Evolutionary conservation across 192 early-diverging fungal species (phyloP).

Genomic region (Umbelopsis sp.): DNA sequence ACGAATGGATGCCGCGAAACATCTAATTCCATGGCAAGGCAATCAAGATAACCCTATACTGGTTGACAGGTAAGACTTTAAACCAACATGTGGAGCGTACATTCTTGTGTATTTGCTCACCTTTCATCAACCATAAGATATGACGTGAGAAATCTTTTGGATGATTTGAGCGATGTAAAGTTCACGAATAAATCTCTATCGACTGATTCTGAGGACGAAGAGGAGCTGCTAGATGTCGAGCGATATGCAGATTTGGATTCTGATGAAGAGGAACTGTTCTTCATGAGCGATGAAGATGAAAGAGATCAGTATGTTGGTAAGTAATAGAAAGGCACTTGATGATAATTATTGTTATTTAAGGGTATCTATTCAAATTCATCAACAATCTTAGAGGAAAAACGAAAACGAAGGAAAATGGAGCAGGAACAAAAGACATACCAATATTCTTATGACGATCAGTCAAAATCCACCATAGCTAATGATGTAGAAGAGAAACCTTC

Average conservation of each 20-base stretch:
- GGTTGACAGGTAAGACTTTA: conserved; percentile 47
- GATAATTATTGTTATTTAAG: neutral
- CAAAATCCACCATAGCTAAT: neutral
- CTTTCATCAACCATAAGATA: conserved; percentile 45
- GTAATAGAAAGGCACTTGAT: neutral
- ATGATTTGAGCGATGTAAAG: conserved; percentile 34
- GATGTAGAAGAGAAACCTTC: neutral
- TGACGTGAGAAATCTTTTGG: conserved; percentile 62
- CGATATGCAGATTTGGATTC: conserved; percentile 64
- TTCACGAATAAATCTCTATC: conserved; percentile 15
- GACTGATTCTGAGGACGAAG: conserved; percentile 23
- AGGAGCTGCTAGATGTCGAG: conserved; percentile 45
- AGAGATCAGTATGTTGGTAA: conserved; percentile 51
- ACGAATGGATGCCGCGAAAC: conserved; percentile 38
- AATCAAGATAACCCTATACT: conserved; percentile 29
- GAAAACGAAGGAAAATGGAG: conserved; percentile 31
- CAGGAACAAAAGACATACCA: conserved; percentile 24
- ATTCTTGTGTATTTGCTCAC: neutral
- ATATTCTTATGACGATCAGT: conserved; percentile 29
- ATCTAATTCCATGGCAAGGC: conserved; percentile 48
- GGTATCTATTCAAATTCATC: neutral
- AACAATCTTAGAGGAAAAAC: conserved; percentile 24
- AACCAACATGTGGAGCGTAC: neutral
- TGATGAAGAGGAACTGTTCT: conserved; percentile 55
- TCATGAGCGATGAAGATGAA: conserved; percentile 57